phyloP scores from a whole-genome alignment of 2,329 filamentous ascomycete species.

The Pseudonectria foliicola region DNA sequence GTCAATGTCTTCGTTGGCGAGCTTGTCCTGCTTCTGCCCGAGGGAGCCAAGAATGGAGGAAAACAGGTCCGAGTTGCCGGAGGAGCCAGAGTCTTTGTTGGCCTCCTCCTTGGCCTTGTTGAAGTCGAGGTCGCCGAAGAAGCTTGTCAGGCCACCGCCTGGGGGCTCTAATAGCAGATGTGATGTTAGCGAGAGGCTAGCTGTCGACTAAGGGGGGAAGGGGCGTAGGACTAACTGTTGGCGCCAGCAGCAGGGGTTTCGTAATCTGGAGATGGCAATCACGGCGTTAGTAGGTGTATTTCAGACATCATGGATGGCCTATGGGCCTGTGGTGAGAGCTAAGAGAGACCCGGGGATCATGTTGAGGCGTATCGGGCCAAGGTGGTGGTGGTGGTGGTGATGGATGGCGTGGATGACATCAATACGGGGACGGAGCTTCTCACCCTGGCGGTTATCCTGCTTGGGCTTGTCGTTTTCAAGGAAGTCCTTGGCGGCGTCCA shows the following conservation, averaged over 20 bases:
- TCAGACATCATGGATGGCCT: no score
- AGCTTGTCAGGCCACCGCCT: slow-evolving; percentile 30
- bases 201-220: no score
- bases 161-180: slow-evolving; percentile 24
- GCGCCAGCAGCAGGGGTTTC: slow-evolving; percentile 16
- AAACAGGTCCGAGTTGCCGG: slow-evolving; percentile 43
- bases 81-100: slow-evolving; percentile 37
- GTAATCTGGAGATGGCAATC: slow-evolving; percentile 9
- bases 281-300: no score
- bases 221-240: slow-evolving; percentile 20
- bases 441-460: slow-evolving; percentile 18
- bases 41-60: slow-evolving; percentile 40
- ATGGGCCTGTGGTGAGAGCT: no score
- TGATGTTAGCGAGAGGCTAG: slow-evolving; percentile 3
- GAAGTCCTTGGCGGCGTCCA: slow-evolving; percentile 32
- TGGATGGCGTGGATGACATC: slow-evolving; percentile 5
- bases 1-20: slow-evolving; percentile 41
- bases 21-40: slow-evolving; percentile 40
- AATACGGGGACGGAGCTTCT: not conserved
- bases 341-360: no score
- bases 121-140: slow-evolving; percentile 42
- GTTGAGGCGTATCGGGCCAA: no score
- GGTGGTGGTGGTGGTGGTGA: slow-evolving; percentile 14
- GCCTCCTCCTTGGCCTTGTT: slow-evolving; percentile 42
- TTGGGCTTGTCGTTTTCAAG: slow-evolving; percentile 25